Evolutionary conservation across 805 yeast genomes (phyloP).

Genomic region (Novakomyces olei): DNA sequence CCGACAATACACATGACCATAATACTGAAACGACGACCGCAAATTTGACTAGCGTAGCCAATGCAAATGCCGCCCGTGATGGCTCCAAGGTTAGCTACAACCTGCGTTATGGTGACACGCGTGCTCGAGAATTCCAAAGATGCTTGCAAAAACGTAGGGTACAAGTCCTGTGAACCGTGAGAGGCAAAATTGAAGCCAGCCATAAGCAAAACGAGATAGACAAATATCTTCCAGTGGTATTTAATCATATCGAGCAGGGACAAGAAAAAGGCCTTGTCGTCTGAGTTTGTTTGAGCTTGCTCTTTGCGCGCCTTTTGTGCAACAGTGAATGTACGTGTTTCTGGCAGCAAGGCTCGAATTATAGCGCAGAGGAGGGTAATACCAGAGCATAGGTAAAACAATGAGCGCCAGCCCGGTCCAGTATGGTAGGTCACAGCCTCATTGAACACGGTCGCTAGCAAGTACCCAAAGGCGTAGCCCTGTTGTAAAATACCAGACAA

Average conservation of each 20-base stretch:
- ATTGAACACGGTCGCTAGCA: constrained; percentile 40
- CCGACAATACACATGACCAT: constrained; percentile 29
- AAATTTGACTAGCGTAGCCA: constrained; percentile 33
- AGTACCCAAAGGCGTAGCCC: constrained; percentile 55
- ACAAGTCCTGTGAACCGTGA: constrained; percentile 56
- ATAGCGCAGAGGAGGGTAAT: constrained; percentile 35
- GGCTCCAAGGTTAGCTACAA: constrained; percentile 47
- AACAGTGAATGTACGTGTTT: constrained; percentile 21
- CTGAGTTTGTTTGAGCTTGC: constrained; percentile 8
- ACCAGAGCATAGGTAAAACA: constrained; percentile 56
- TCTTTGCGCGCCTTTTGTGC: constrained; percentile 15
- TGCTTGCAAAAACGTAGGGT: constrained; percentile 36
- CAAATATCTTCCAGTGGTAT: constrained; percentile 37
- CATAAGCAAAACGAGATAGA: constrained; percentile 38
- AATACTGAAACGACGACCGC: constrained; percentile 41
- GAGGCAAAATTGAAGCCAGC: constrained; percentile 50
- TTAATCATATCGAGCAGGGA: constrained; percentile 11
- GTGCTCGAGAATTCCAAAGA: constrained; percentile 28
- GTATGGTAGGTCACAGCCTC: constrained; percentile 30
- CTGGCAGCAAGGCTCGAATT: constrained; percentile 39
- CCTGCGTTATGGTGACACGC: constrained; percentile 35
- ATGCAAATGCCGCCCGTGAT: constrained; percentile 37
- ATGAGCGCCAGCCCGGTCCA: constrained; percentile 40
- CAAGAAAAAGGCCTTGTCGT: constrained; percentile 8
- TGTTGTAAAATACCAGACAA: constrained; percentile 55